Conservation (phyloP, 345 rosid genomes). For the Citrus sinensis region DNA sequence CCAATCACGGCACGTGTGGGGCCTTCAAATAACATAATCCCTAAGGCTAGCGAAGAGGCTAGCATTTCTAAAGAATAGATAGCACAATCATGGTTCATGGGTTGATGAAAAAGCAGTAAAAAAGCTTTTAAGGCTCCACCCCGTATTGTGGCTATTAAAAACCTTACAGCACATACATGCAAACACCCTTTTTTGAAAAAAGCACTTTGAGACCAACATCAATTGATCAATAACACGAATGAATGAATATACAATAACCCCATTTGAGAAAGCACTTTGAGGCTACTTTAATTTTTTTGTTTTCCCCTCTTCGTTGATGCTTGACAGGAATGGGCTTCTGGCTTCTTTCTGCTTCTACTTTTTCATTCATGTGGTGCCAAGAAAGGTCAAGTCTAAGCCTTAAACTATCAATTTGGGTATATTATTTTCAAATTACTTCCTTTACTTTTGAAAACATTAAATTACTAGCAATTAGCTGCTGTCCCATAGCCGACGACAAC, state of each 20-base stretch:
- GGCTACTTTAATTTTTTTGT: background rate
- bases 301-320: too few relatives aligned
- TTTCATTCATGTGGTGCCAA: background rate
- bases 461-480: too few relatives aligned
- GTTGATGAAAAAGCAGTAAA: background rate
- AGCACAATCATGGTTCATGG: slow-evolving; percentile 8
- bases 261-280: slow-evolving; percentile 1
- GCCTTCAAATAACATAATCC: too few relatives aligned
- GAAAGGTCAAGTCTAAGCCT: background rate
- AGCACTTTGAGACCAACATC: background rate
- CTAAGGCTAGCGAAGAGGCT: too few relatives aligned
- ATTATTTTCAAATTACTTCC: too few relatives aligned
- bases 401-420: background rate
- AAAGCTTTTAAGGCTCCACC: slow-evolving; percentile 1
- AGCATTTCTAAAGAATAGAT: background rate
- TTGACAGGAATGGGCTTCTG: background rate
- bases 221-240: background rate
- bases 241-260: too few relatives aligned
- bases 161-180: background rate
- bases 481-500: too few relatives aligned
- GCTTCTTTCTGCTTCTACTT: background rate
- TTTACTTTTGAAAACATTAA: too few relatives aligned
- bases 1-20: slow-evolving; percentile 8
- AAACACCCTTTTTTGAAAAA: background rate
- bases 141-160: background rate